phyloP scores from a whole-genome alignment of 1,284 basidiomycete species.

The Rhodotorula sp. region DNA sequence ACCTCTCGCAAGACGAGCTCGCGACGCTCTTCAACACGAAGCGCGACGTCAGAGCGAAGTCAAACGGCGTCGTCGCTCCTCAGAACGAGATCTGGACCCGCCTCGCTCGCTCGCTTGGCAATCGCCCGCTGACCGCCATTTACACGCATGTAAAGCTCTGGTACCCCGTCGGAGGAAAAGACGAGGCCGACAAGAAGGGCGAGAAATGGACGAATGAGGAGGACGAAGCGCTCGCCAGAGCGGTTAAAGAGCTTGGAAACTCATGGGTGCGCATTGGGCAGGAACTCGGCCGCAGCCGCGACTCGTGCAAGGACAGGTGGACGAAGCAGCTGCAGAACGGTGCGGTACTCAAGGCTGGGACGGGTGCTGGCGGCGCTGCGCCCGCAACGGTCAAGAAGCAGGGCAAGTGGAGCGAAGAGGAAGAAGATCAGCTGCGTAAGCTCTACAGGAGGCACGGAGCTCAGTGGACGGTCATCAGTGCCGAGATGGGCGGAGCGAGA shows the following conservation, averaged over 20 bases:
- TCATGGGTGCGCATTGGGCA: constrained; percentile 7
- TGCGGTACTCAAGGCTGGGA: background rate
- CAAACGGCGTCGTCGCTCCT: background rate
- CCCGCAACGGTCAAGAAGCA: constrained; percentile 55
- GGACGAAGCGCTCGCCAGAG: background rate
- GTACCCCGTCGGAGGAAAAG: constrained; percentile 52
- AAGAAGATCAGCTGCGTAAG: constrained; percentile 56
- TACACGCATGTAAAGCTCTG: constrained; percentile 73
- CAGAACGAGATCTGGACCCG: constrained; percentile 65
- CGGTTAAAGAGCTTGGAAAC: constrained; percentile 8
- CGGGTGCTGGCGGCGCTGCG: constrained; percentile 64
- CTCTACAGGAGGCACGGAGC: constrained; percentile 66
- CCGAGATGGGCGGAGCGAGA: constrained; percentile 75
- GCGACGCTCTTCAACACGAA: constrained; percentile 64
- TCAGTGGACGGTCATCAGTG: constrained; percentile 69
- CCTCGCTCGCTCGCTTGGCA: constrained; percentile 65
- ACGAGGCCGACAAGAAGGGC: background rate
- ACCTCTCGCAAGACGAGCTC: constrained; percentile 58
- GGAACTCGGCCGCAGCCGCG: constrained; percentile 39
- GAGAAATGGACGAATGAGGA: constrained; percentile 2
- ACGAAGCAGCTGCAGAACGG: constrained; percentile 6
- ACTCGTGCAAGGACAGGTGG: constrained; percentile 15
- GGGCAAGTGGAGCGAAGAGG: constrained; percentile 47
- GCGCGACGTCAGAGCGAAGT: constrained; percentile 49
- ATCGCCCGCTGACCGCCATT: constrained; percentile 72